A percentile compares a stretch with the other conserved stretches of the same genome.
These are phyloP conservation scores for Chlorella ohadii DNA, from an alignment of 139 green algal genomes.

Conservation along the genomic window DNA sequence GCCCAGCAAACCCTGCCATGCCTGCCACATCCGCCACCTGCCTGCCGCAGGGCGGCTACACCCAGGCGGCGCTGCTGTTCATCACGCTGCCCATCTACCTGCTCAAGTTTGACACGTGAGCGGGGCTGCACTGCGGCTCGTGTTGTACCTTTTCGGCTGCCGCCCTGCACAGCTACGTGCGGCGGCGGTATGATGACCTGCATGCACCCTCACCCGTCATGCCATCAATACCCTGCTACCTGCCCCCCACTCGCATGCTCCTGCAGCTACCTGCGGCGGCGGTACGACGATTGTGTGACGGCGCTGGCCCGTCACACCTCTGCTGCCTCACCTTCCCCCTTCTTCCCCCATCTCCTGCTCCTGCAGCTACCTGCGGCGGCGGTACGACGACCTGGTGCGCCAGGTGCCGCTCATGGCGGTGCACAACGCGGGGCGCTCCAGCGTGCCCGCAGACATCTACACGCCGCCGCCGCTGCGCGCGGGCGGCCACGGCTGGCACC, in stretches of 20 bases:
- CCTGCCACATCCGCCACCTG: too few relatives aligned
- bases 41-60: constrained; percentile 69
- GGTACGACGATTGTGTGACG: too few relatives aligned
- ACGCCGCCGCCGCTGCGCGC: constrained; percentile 54
- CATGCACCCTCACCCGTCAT: background rate
- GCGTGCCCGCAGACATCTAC: constrained; percentile 55
- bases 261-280: too few relatives aligned
- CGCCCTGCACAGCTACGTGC: too few relatives aligned
- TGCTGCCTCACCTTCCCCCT: background rate
- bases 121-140: too few relatives aligned
- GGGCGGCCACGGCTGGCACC: constrained; percentile 58
- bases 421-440: constrained; percentile 31
- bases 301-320: too few relatives aligned
- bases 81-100: constrained; percentile 72
- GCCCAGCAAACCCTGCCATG: too few relatives aligned
- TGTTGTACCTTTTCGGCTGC: too few relatives aligned
- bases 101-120: constrained; percentile 69
- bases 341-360: background rate
- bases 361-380: constrained; percentile 45
- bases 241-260: too few relatives aligned
- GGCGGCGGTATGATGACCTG: too few relatives aligned
- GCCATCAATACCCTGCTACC: too few relatives aligned
- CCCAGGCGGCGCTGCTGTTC: constrained; percentile 46
- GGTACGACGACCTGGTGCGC: constrained; percentile 57
- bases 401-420: constrained; percentile 64